Evolutionary conservation across 2,329 filamentous ascomycete species (phyloP).

Genomic region (Sporothrix brunneoviolacea): DNA sequence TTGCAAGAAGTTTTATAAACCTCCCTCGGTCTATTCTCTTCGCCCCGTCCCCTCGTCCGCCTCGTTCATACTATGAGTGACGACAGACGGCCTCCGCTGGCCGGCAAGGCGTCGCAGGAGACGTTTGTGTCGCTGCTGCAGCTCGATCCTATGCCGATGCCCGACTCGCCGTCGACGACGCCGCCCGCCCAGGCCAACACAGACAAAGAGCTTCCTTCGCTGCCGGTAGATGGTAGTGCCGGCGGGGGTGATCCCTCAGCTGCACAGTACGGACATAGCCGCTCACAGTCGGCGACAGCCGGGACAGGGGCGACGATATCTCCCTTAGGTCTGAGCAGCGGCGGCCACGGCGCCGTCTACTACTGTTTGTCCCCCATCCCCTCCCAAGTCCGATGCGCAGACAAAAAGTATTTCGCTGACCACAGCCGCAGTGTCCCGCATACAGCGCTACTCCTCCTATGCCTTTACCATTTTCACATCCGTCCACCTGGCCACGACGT

Average conservation of each 20-base stretch:
- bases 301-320: no score
- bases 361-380: no score
- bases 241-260: background rate
- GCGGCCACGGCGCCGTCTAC: slow-evolving; percentile 64
- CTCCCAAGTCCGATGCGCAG: no score
- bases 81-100: slow-evolving; percentile 24
- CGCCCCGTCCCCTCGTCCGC: background rate
- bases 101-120: slow-evolving; percentile 40
- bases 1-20: no score
- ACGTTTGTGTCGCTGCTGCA: slow-evolving; percentile 63
- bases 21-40: background rate
- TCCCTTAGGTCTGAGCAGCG: slow-evolving; percentile 51
- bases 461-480: slow-evolving; percentile 69
- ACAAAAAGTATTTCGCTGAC: no score
- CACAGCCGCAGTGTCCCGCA: slow-evolving; percentile 53
- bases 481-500: slow-evolving; percentile 75
- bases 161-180: slow-evolving; percentile 38
- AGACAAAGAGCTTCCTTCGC: slow-evolving; percentile 40
- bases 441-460: slow-evolving; percentile 88
- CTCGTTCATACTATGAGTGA: slow-evolving; percentile 7
- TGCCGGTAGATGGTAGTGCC: slow-evolving; percentile 27
- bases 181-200: slow-evolving; percentile 26
- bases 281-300: slow-evolving; percentile 7
- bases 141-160: slow-evolving; percentile 74
- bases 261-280: slow-evolving; percentile 3